Percentiles rank a stretch among this genome's conserved stretches.
phyloP scores from a whole-genome alignment of 495 filamentous ascomycete genomes.

The Podospora conica region DNA sequence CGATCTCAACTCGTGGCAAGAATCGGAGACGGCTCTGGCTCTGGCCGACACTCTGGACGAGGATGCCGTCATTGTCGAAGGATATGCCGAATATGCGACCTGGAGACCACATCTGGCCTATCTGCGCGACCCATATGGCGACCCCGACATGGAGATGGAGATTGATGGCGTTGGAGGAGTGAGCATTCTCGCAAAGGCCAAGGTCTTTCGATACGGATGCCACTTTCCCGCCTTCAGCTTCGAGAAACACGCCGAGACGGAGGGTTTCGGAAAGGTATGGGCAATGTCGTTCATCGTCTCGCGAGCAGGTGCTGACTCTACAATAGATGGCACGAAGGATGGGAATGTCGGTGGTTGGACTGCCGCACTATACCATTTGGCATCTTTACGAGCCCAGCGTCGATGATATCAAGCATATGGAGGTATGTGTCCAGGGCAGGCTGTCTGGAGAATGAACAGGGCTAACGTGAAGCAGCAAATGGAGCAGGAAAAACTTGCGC shows the following conservation, averaged over 20 bases:
- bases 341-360: slow-evolving; percentile 90
- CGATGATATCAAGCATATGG: slow-evolving; percentile 97
- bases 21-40: slow-evolving; percentile 92
- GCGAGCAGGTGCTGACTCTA: slow-evolving; percentile 27
- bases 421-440: slow-evolving; percentile 35
- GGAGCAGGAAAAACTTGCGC: slow-evolving; percentile 69
- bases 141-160: slow-evolving; percentile 99
- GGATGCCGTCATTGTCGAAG: slow-evolving; percentile 98
- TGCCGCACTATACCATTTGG: slow-evolving; percentile 99
- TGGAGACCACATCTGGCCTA: slow-evolving; percentile 98
- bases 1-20: slow-evolving; percentile 98
- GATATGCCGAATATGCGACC: slow-evolving; percentile 98
- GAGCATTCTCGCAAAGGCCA: slow-evolving; percentile 93
- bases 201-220: slow-evolving; percentile 86
- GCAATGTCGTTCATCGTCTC: not conserved
- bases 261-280: slow-evolving; percentile 93
- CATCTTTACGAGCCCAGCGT: slow-evolving; percentile 98
- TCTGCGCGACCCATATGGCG: slow-evolving; percentile 92
- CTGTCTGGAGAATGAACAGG: not conserved
- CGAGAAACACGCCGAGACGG: slow-evolving; percentile 97
- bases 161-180: slow-evolving; percentile 97
- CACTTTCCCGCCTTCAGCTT: slow-evolving; percentile 99
- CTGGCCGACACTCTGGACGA: slow-evolving; percentile 94
- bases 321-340: slow-evolving; percentile 93
- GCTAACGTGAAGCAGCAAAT: slow-evolving; percentile 56